Evolutionary conservation across 202 grass and related monocot species (phyloP).

Genomic region (Setaria italica): DNA sequence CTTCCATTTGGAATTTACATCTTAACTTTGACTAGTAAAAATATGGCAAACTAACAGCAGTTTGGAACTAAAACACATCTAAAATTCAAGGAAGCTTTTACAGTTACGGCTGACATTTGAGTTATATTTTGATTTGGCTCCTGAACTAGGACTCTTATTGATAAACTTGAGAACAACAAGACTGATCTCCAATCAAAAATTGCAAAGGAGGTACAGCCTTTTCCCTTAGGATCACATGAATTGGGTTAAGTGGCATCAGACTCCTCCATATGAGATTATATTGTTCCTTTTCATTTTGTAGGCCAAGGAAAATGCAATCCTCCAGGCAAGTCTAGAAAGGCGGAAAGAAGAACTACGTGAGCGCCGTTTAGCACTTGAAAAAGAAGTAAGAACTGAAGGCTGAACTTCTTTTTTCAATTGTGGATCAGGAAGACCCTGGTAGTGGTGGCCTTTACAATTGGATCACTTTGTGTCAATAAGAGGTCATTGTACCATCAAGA

Average conservation of each 20-base stretch:
- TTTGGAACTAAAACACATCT: background rate
- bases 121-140: constrained; percentile 43
- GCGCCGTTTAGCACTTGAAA: constrained; percentile 80
- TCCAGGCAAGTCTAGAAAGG: constrained; percentile 69
- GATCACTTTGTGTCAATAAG: constrained; percentile 19
- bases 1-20: constrained; percentile 27
- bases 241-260: constrained; percentile 9
- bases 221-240: constrained; percentile 39
- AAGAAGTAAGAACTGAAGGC: constrained; percentile 73
- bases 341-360: constrained; percentile 74
- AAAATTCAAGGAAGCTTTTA: constrained; percentile 15
- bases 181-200: constrained; percentile 86
- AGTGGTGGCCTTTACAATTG: background rate
- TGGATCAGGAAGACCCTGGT: constrained; percentile 13
- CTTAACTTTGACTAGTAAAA: constrained; percentile 27
- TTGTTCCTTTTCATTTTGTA: constrained; percentile 57
- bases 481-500: background rate
- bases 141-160: constrained; percentile 62
- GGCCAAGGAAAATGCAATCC: constrained; percentile 84
- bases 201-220: constrained; percentile 71
- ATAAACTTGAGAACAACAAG: constrained; percentile 79
- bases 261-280: constrained; percentile 34
- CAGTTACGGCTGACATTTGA: constrained; percentile 10
- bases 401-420: constrained; percentile 36
- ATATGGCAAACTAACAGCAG: background rate